Conservation (phyloP, 73 alveolate species). For the Blepharisma stoltei region DNA sequence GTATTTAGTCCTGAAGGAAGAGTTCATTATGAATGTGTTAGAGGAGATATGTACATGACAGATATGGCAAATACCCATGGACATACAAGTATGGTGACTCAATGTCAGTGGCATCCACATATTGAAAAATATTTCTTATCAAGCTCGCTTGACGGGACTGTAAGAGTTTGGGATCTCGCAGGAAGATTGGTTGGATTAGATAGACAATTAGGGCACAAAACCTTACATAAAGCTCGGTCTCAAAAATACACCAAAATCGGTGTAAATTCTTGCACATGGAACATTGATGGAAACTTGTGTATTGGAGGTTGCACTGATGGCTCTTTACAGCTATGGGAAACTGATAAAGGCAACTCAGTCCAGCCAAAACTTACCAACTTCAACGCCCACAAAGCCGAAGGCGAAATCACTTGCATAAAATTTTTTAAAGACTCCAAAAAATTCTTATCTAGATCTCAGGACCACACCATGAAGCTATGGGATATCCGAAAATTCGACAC, state of each 20-base stretch:
- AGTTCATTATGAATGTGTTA: constrained; percentile 59
- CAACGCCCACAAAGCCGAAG: constrained; percentile 33
- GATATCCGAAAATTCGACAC: constrained; percentile 72
- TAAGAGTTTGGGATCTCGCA: constrained; percentile 80
- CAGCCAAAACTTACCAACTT: constrained; percentile 64
- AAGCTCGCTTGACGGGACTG: constrained; percentile 73
- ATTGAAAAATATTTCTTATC: constrained; percentile 64
- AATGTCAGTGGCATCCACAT: constrained; percentile 84
- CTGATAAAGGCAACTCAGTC: constrained; percentile 32
- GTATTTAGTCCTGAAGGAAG: constrained; percentile 78
- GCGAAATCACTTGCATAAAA: constrained; percentile 65
- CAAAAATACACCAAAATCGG: neutral
- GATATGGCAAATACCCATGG: constrained; percentile 90
- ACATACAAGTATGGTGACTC: constrained; percentile 76
- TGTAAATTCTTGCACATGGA: neutral
- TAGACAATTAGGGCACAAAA: constrained; percentile 67
- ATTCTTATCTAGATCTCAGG: constrained; percentile 76
- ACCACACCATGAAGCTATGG: constrained; percentile 88
- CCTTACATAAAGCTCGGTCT: constrained; percentile 48
- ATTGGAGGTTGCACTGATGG: constrained; percentile 61
- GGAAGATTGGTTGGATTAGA: constrained; percentile 77
- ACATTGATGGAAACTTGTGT: constrained; percentile 29
- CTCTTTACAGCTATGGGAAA: constrained; percentile 56
- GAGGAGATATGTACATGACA: constrained; percentile 89
- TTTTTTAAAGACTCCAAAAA: constrained; percentile 62